A percentile compares a stretch with the other conserved stretches of the same genome.
These are phyloP conservation scores for Eucommia ulmoides DNA, from an alignment of 257 asterid genomes.

Conservation along the genomic window DNA sequence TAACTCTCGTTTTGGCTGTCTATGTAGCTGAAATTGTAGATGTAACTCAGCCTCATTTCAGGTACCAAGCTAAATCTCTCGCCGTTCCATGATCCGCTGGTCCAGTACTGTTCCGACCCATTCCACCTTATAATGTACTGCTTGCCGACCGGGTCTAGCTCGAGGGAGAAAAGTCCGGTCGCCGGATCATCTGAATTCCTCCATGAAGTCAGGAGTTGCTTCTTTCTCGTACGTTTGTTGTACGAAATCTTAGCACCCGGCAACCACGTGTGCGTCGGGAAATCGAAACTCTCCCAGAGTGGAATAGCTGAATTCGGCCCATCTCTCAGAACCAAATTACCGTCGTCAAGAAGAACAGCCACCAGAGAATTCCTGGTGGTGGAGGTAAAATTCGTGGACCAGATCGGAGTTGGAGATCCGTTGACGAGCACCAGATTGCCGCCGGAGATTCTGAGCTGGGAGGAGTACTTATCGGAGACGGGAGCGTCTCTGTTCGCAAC, in stretches of 20 bases:
- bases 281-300: slow-evolving; percentile 57
- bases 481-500: slow-evolving; percentile 31
- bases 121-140: slow-evolving; percentile 51
- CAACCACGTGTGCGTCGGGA: slow-evolving; percentile 53
- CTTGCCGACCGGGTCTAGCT: slow-evolving; percentile 28
- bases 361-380: slow-evolving; percentile 17
- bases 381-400: slow-evolving; percentile 42
- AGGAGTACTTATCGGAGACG: slow-evolving; percentile 15
- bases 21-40: slow-evolving; percentile 20
- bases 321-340: slow-evolving; percentile 46
- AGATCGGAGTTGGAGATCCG: slow-evolving; percentile 22
- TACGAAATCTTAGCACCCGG: slow-evolving; percentile 53
- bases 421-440: slow-evolving; percentile 26
- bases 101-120: slow-evolving; percentile 33
- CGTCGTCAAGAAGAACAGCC: slow-evolving; percentile 50
- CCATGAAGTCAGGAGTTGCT: slow-evolving; percentile 64
- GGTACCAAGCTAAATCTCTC: slow-evolving; percentile 44
- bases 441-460: slow-evolving; percentile 15
- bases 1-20: slow-evolving; percentile 24
- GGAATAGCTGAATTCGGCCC: slow-evolving; percentile 9
- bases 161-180: slow-evolving; percentile 54
- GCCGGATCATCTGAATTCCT: slow-evolving; percentile 66
- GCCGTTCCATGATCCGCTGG: slow-evolving; percentile 61
- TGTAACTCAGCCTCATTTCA: slow-evolving; percentile 19
- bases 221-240: slow-evolving; percentile 26